Evolutionary conservation across 2,329 filamentous ascomycete genomes (phyloP).

Genomic region (Botryosphaeria agaves): DNA sequence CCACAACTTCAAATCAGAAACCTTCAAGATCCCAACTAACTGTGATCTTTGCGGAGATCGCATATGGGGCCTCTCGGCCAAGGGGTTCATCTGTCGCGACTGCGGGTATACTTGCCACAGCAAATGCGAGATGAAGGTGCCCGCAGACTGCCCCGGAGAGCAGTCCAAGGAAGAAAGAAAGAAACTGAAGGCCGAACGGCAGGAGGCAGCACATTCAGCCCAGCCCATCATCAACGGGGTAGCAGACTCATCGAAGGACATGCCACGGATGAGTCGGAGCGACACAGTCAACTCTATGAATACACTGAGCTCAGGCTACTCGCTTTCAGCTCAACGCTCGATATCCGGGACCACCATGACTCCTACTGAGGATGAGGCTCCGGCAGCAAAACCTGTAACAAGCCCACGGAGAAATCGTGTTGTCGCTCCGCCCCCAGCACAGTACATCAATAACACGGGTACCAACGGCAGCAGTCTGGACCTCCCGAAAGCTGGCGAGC

Average conservation of each 20-base stretch:
- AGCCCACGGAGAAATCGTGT: conserved; percentile 42
- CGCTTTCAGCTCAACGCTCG: conserved; percentile 60
- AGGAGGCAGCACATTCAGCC: conserved; percentile 29
- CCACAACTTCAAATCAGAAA: conserved; percentile 97
- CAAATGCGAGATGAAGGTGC: conserved; percentile 98
- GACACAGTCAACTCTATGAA: conserved; percentile 75
- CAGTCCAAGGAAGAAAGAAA: conserved; percentile 90
- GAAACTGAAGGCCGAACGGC: conserved; percentile 73
- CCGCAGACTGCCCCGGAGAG: conserved; percentile 87
- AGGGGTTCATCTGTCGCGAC: conserved; percentile 89
- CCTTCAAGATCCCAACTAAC: conserved; percentile 97
- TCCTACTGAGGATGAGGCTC: conserved; percentile 34
- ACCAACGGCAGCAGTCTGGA: conserved; percentile 28
- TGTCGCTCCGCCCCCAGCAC: conserved; percentile 69
- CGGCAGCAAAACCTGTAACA: no score
- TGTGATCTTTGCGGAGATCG: conserved; percentile 93
- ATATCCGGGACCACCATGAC: conserved; percentile 42
- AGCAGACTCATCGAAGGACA: conserved; percentile 35
- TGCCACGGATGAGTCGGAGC: conserved; percentile 53
- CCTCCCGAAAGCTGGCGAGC: conserved; percentile 22
- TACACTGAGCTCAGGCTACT: conserved; percentile 68
- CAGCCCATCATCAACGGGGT: conserved; percentile 29
- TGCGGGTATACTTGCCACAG: conserved; percentile 97
- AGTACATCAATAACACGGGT: conserved; percentile 54
- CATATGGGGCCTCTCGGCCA: conserved; percentile 92